Conservation (phyloP, 139 green algal species). For the Astrephomene gubernaculifera region DNA sequence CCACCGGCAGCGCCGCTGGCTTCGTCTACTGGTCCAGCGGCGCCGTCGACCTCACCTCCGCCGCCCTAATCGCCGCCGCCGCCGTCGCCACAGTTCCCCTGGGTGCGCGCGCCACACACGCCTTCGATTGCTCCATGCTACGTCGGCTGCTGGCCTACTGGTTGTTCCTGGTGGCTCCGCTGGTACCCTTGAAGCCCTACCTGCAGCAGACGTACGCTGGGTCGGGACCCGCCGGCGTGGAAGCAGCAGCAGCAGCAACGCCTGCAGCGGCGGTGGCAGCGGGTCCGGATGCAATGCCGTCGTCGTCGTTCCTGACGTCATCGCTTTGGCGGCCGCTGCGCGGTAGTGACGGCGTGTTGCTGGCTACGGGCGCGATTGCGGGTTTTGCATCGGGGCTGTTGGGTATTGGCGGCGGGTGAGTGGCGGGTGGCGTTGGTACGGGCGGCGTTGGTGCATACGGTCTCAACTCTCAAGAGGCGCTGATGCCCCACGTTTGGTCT, state of each 20-base stretch:
- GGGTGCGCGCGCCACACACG: slow-evolving; percentile 66
- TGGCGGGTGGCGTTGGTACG: background rate
- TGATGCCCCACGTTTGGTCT: too few relatives aligned
- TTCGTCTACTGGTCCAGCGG: slow-evolving; percentile 61
- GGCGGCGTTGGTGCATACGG: too few relatives aligned
- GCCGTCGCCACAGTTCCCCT: slow-evolving; percentile 71
- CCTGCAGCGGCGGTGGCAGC: background rate
- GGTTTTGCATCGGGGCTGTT: slow-evolving; percentile 79
- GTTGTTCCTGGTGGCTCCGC: slow-evolving; percentile 71
- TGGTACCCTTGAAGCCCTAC: slow-evolving; percentile 76
- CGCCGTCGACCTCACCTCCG: slow-evolving; percentile 69
- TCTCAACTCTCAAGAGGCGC: too few relatives aligned
- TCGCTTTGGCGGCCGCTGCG: slow-evolving; percentile 20
- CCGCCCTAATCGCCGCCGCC: slow-evolving; percentile 63
- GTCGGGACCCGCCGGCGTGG: background rate
- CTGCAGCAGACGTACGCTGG: background rate
- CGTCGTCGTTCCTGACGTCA: background rate
- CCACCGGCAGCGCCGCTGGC: slow-evolving; percentile 68
- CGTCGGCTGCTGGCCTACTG: slow-evolving; percentile 62
- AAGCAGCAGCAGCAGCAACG: background rate
- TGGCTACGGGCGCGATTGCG: slow-evolving; percentile 63
- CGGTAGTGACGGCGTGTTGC: slow-evolving; percentile 46
- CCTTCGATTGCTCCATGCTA: slow-evolving; percentile 60
- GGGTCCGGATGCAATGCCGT: background rate
- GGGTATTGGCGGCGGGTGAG: slow-evolving; percentile 71